These are phyloP conservation scores for Candida incommunis DNA, from an alignment of 805 yeast genomes.

Conservation along the genomic window DNA sequence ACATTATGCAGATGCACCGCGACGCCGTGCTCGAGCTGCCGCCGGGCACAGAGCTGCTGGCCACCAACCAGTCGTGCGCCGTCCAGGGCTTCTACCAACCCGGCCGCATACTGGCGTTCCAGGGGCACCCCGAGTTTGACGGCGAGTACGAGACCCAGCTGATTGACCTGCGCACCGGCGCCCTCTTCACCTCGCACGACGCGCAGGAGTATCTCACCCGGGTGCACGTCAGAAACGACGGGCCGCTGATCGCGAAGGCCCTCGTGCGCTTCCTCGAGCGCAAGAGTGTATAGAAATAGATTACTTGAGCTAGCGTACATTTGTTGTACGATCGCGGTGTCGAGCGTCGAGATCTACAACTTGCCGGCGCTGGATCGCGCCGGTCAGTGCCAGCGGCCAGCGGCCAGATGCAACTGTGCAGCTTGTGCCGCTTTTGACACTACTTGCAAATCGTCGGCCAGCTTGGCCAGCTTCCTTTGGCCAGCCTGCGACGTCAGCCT, in stretches of 20 bases:
- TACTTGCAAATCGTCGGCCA: too few species aligned
- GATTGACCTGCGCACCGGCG: slow-evolving; percentile 7
- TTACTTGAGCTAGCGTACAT: too few species aligned
- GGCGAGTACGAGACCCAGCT: slow-evolving; percentile 13
- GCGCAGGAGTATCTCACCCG: slow-evolving; percentile 16
- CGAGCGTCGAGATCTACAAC: too few species aligned
- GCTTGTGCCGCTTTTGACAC: too few species aligned
- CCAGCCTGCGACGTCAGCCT: too few species aligned
- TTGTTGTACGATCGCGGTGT: too few species aligned
- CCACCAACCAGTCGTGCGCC: slow-evolving; percentile 35
- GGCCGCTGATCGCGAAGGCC: slow-evolving; percentile 24
- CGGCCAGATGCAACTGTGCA: too few species aligned
- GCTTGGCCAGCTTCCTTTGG: too few species aligned
- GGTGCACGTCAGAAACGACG: slow-evolving; percentile 26
- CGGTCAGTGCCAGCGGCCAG: too few species aligned
- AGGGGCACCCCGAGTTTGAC: slow-evolving; percentile 82
- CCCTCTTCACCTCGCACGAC: slow-evolving; percentile 7
- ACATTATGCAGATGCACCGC: slow-evolving; percentile 42
- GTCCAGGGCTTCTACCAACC: slow-evolving; percentile 55
- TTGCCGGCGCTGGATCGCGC: too few species aligned
- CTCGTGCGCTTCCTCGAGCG: slow-evolving; percentile 22
- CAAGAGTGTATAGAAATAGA: too few species aligned
- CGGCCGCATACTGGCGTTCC: slow-evolving; percentile 47
- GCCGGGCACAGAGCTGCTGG: slow-evolving; percentile 32
- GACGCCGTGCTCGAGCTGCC: slow-evolving; percentile 39